Evolutionary conservation across 176 grass and related monocot species (phyloP).

Genomic region (Eragrostis nindensis): DNA sequence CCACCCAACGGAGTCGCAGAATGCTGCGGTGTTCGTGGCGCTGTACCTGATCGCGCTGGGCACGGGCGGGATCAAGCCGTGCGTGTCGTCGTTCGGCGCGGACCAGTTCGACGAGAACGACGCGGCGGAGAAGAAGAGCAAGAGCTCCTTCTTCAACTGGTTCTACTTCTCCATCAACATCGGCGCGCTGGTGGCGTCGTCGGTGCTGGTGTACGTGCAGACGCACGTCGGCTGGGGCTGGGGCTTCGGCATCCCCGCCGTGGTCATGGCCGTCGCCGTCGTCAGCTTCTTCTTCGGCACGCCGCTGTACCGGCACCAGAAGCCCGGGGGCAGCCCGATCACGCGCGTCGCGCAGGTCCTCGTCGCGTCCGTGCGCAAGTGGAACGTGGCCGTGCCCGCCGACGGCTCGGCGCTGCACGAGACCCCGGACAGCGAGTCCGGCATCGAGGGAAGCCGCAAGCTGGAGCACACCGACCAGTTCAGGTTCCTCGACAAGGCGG

Average conservation of each 20-base stretch:
- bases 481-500: conserved; percentile 71
- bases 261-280: conserved; percentile 77
- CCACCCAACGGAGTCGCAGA: conserved; percentile 56
- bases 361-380: conserved; percentile 58
- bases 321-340: conserved; percentile 73
- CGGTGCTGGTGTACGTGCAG: conserved; percentile 88
- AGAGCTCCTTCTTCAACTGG: conserved; percentile 94
- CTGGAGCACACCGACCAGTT: conserved; percentile 77
- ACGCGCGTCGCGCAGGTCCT: conserved; percentile 80
- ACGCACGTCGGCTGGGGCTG: conserved; percentile 82
- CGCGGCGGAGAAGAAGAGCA: conserved; percentile 56
- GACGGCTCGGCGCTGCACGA: conserved; percentile 57
- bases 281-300: conserved; percentile 80
- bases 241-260: conserved; percentile 89
- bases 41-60: conserved; percentile 79
- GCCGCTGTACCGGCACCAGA: conserved; percentile 77
- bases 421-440: conserved; percentile 66
- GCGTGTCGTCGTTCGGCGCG: conserved; percentile 78
- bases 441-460: conserved; percentile 76
- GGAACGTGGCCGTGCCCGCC: conserved; percentile 38
- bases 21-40: conserved; percentile 55
- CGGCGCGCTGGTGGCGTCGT: conserved; percentile 76
- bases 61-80: conserved; percentile 92
- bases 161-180: conserved; percentile 97
- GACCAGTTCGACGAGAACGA: conserved; percentile 90